Evolutionary conservation across 805 yeast genomes (phyloP), one percentile per base, ranked within the genome.

Genomic region (Candida verbasci): DNA sequence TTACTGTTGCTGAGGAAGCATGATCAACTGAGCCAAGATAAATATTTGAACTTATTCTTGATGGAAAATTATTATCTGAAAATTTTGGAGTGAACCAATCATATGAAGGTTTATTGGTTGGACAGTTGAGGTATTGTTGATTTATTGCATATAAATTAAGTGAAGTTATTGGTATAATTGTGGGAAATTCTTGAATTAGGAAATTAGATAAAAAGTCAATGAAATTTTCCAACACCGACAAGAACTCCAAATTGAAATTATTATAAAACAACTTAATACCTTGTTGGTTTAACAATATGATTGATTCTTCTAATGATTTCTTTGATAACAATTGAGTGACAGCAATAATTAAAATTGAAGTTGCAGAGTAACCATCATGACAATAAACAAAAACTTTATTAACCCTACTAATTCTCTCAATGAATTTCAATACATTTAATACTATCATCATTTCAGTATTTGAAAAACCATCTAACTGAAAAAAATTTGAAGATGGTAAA

Each of bases 301-400:
- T 48, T 12, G 56, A 42, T 20, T 60, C 60, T 39, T 61, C 65
- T 8, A 48, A 36, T 11, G 45, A 29, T 17, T 27, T 21, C 12
- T 43, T 40, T 7, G 17, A 16, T 21, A 45, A 31, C 35, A 44
- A 42, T 30, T 44, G 37, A 6, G 43, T 40, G 17, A 43, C 26
- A 6, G 38, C 35, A 25, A 54, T 40, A 6, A 52, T 38, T 24
- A 61, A 39, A 16, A 61, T 37, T 9, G 63, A 50, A 14, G 58
- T 45, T 3, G 66, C 68, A 7, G 70, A 61, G 39, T 60, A 63
- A 1, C 70, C 69, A 44, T 65, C 70, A 40, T 52, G 56, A 3
- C 58, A 60, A 38, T 55, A 62, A 4, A 61, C 43, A 29, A 62
- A 58, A 4, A 59, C 50, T 21, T 29, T 56, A 49, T 29, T 46